These are phyloP conservation scores for Gentiana macrophylla DNA, from an alignment of 257 asterid genomes.

Conservation along the genomic window DNA sequence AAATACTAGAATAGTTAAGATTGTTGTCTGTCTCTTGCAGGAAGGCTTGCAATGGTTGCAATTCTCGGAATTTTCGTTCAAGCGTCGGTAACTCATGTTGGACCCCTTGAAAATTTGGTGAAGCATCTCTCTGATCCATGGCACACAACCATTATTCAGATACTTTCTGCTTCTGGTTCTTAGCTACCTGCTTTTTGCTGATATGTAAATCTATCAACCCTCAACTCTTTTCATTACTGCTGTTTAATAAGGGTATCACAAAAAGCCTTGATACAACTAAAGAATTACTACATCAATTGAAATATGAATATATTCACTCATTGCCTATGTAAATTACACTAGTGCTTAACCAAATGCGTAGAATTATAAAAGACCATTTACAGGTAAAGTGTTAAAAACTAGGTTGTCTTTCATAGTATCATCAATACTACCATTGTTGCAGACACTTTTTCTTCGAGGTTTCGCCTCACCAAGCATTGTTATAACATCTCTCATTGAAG, in stretches of 20 bases:
- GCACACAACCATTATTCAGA: constrained; percentile 72
- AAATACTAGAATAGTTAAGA: too few species aligned
- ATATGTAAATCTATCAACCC: not conserved
- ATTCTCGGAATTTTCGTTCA: constrained; percentile 77
- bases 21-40: constrained; percentile 17
- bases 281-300: too few species aligned
- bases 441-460: constrained; percentile 40
- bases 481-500: constrained; percentile 46
- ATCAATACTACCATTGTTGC: constrained; percentile 12
- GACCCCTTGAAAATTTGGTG: constrained; percentile 71
- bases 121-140: constrained; percentile 74
- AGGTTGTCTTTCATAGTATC: constrained; percentile 20
- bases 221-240: too few species aligned
- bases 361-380: constrained; percentile 18
- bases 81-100: constrained; percentile 77
- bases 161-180: constrained; percentile 36
- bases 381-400: constrained; percentile 29
- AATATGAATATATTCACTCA: too few species aligned
- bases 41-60: constrained; percentile 87
- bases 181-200: not conserved
- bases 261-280: too few species aligned
- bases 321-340: too few species aligned
- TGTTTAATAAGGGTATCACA: too few species aligned
- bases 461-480: constrained; percentile 51
- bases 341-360: too few species aligned